Evolutionary conservation across 1,284 basidiomycete species (phyloP).

Genomic region (Apiotrichum mycotoxinovorans): DNA sequence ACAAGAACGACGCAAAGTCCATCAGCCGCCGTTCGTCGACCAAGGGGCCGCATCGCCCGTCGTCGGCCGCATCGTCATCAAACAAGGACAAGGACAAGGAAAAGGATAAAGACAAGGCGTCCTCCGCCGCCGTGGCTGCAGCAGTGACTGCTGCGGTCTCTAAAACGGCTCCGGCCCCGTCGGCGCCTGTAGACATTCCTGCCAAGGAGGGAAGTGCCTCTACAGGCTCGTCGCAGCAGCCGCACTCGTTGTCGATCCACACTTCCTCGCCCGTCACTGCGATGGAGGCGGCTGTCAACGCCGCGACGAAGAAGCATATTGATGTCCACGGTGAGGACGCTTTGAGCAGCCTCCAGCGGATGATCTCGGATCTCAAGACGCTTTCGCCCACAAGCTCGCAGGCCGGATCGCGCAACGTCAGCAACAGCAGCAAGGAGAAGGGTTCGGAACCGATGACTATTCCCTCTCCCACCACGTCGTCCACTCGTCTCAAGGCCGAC

Average conservation of each 20-base stretch:
- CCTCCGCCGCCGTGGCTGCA: too few relatives aligned
- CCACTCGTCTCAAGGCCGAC: constrained; percentile 47
- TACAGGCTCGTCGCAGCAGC: not conserved
- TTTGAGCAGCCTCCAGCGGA: constrained; percentile 42
- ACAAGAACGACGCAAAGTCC: constrained; percentile 18
- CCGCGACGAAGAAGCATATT: constrained; percentile 37
- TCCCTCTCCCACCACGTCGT: constrained; percentile 12
- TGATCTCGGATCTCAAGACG: constrained; percentile 47
- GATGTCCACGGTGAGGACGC: constrained; percentile 34
- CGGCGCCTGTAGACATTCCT: constrained; percentile 4
- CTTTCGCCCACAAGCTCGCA: constrained; percentile 26
- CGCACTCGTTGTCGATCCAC: constrained; percentile 32
- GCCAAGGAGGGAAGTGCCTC: constrained; percentile 1
- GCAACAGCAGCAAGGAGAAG: constrained; percentile 17
- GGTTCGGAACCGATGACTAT: constrained; percentile 11
- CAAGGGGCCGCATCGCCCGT: constrained; percentile 11
- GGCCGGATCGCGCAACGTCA: constrained; percentile 23
- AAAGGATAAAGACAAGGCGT: too few relatives aligned
- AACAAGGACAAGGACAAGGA: constrained; percentile 17
- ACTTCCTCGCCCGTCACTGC: constrained; percentile 35
- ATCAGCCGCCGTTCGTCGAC: constrained; percentile 15
- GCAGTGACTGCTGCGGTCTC: too few relatives aligned
- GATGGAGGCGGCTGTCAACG: constrained; percentile 42
- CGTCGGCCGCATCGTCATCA: constrained; percentile 16
- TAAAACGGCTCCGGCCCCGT: too few relatives aligned